phyloP scores from a whole-genome alignment of 352 stramenopile genomes.

The Phytophthora ohioensis region DNA sequence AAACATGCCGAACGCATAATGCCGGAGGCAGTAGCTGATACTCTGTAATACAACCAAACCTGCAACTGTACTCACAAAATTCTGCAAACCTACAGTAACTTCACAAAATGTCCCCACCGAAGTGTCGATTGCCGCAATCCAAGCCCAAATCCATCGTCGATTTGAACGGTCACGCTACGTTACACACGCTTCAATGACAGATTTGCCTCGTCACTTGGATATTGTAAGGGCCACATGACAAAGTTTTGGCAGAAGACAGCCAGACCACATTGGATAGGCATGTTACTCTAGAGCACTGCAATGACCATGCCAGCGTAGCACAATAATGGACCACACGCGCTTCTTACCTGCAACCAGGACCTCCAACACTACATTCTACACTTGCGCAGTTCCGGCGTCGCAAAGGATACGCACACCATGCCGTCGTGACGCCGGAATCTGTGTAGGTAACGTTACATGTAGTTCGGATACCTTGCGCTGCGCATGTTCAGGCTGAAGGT shows the following conservation, averaged over 20 bases:
- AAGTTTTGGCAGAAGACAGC: constrained; percentile 21
- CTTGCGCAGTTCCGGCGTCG: neutral
- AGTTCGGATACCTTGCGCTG: constrained; percentile 9
- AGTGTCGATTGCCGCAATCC: neutral
- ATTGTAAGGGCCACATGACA: constrained; percentile 17
- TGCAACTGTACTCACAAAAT: neutral
- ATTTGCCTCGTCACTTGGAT: constrained; percentile 26
- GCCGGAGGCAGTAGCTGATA: neutral
- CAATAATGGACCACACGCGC: neutral
- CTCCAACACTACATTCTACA: neutral
- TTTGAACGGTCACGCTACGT: constrained; percentile 13
- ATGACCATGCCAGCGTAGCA: constrained; percentile 21
- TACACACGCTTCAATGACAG: constrained; percentile 28
- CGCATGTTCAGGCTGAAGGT: neutral
- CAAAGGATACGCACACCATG: constrained; percentile 21
- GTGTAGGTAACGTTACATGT: neutral
- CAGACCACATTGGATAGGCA: constrained; percentile 30
- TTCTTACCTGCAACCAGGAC: constrained; percentile 1
- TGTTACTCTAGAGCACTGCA: neutral
- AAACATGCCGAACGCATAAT: neutral
- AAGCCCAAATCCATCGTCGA: constrained; percentile 1
- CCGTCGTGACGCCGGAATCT: constrained; percentile 16
- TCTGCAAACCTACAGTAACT: too few species aligned
- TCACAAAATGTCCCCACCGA: constrained; percentile 1
- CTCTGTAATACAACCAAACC: constrained; percentile 1